Base-by-base conservation (phyloP, 192 early-diverging fungal genomes). In the Spinellus fusiger region DNA sequence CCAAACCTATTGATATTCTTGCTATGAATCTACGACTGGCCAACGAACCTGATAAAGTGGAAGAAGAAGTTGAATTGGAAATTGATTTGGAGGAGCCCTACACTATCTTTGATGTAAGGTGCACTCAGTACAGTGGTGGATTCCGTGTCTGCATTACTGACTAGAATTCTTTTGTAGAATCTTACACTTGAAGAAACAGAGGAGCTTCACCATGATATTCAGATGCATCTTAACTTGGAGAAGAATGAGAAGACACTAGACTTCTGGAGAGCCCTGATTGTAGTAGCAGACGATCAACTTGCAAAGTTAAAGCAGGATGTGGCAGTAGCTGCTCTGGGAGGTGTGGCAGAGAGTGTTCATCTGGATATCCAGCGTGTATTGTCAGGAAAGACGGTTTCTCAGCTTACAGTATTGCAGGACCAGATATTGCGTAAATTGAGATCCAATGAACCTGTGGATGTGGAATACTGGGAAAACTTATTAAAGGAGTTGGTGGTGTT, bases 381-480 rank as follows among this genome's bases (percentile, higher is more conserved):
- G 49, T 60, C 56, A 1, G 83, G 80, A 44, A 98, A 98, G 70
- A 81, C 89, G 3, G 74, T 86, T 31, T 66, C 76, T 0, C 88
- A 95, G 67, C 79, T 98, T 0, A 68, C 73, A 1, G 69, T 82
- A 12, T 80, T 96, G 35, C 86, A 93, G 60, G 64, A 65, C 0
- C 90, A 95, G 50, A 87, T 96, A 31, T 80, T 87, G 50, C 62
- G 69, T 3, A 91, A 93, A 62, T 73, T 98, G 26, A 47, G 48
- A 4, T 69, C 66, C 3, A 64, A 64, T 52, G 65, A 66, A 9
- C 79, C 81, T 4, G 83, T 94, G 16, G 95, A 96, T 73, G 89
- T 94, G 1, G 95, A 98, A 34, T 98, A 95, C 66, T 98, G 95
- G 95, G 94, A 95, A 56, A 81, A 84, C 0, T 73, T 93, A 13